phyloP scores from a whole-genome alignment of 2,329 filamentous ascomycete genomes.

The Fusarium sp. region DNA sequence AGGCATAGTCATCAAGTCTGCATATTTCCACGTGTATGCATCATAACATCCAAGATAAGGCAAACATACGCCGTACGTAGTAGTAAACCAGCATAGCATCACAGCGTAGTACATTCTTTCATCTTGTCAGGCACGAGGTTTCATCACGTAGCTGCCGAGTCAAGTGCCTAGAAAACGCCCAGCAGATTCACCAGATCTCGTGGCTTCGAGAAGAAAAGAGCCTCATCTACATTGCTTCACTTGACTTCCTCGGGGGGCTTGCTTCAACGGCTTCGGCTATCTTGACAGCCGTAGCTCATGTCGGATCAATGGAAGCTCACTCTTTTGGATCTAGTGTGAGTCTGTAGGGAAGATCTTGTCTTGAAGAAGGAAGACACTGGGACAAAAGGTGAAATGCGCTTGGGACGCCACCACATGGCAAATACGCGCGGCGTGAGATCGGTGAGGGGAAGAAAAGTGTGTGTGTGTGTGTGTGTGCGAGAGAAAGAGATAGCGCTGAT shows the following conservation, averaged over 20 bases:
- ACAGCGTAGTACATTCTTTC: background rate
- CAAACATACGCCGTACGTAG: background rate
- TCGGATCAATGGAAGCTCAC: conserved; percentile 40
- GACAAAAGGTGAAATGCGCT: background rate
- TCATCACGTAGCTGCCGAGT: conserved; percentile 16
- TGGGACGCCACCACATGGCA: conserved; percentile 44
- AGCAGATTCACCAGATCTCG: background rate
- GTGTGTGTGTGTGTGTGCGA: background rate
- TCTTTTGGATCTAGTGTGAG: conserved; percentile 37
- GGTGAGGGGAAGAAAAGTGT: conserved; percentile 15
- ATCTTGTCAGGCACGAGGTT: conserved; percentile 11
- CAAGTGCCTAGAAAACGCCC: conserved; percentile 5
- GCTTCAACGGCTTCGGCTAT: conserved; percentile 43
- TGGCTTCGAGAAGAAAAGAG: conserved; percentile 13
- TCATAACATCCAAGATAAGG: background rate
- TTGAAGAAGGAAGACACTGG: background rate
- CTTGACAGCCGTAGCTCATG: conserved; percentile 38
- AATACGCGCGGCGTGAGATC: conserved; percentile 23
- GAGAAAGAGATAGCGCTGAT: conserved; percentile 3
- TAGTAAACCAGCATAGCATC: background rate
- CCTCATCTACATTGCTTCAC: conserved; percentile 6
- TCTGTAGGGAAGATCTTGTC: conserved; percentile 1
- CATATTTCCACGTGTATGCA: conserved; percentile 20
- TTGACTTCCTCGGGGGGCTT: conserved; percentile 12
- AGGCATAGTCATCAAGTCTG: background rate